phyloP scores from a whole-genome alignment of 2,329 filamentous ascomycete species.

The Juglanconis oblonga region DNA sequence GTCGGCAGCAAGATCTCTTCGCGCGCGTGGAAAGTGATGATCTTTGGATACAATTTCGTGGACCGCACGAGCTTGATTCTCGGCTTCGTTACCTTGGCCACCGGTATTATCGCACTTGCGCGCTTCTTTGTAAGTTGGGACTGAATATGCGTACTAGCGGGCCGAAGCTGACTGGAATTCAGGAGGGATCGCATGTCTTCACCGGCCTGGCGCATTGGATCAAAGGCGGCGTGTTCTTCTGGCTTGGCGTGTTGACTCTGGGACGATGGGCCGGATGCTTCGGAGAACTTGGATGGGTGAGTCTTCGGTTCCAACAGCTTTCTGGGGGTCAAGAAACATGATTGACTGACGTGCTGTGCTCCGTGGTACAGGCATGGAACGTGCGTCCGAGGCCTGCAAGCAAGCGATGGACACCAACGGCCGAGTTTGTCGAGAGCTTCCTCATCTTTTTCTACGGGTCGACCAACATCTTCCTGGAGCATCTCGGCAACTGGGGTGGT shows the following conservation, averaged over 20 bases:
- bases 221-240: conserved; percentile 93
- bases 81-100: conserved; percentile 69
- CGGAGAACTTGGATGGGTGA: conserved; percentile 80
- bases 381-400: conserved; percentile 60
- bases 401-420: conserved; percentile 69
- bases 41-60: conserved; percentile 62
- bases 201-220: conserved; percentile 89
- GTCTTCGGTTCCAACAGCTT: conserved; percentile 21
- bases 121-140: conserved; percentile 73
- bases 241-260: conserved; percentile 82
- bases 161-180: not conserved
- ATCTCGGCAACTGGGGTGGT: conserved; percentile 69
- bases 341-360: conserved; percentile 13
- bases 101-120: conserved; percentile 73
- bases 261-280: conserved; percentile 91
- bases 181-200: conserved; percentile 70
- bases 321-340: not conserved
- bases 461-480: conserved; percentile 90
- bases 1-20: conserved; percentile 55
- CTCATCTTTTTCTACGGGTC: conserved; percentile 88
- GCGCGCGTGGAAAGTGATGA: conserved; percentile 55
- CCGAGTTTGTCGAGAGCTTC: conserved; percentile 85
- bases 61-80: conserved; percentile 77
- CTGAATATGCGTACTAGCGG: not conserved
- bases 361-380: conserved; percentile 69